Conservation (phyloP, 306 rosid species). For the Senna siamea region DNA sequence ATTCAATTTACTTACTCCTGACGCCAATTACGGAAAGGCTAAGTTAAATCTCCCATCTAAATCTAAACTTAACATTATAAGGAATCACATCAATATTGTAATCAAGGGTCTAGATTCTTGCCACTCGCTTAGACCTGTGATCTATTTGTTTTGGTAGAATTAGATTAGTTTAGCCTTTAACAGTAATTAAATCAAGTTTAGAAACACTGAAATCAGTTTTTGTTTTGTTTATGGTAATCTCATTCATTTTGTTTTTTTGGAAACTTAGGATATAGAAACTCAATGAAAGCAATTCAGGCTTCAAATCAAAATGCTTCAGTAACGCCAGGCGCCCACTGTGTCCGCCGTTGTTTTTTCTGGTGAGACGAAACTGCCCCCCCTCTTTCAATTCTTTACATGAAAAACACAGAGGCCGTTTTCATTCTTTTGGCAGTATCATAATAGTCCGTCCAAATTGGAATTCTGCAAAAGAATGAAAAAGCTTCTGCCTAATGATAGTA, state of each 20-base stretch:
- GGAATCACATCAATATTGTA: too few species aligned
- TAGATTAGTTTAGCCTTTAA: neutral
- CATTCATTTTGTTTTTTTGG: neutral
- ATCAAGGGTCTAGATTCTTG: too few species aligned
- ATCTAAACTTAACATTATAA: too few species aligned
- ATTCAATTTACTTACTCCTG: too few species aligned
- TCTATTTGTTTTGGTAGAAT: neutral
- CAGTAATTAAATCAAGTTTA: neutral
- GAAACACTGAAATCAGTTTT: neutral
- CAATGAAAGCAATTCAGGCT: neutral
- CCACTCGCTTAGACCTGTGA: too few species aligned
- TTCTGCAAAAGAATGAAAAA: neutral
- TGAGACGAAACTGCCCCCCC: neutral
- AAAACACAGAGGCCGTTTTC: neutral
- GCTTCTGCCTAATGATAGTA: neutral
- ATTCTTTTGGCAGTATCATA: neutral
- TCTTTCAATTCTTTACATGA: neutral
- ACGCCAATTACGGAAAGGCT: too few species aligned
- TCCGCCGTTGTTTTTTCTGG: neutral
- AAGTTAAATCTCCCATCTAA: too few species aligned
- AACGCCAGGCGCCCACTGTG: conserved; percentile 10
- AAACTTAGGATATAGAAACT: neutral
- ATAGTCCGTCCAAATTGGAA: neutral
- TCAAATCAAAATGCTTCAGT: neutral
- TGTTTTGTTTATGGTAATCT: neutral